Percentiles rank a stretch among this genome's conserved stretches.
Evolutionary conservation across 2,329 filamentous ascomycete genomes (phyloP).

Genomic region (Colletotrichum aenigma): DNA sequence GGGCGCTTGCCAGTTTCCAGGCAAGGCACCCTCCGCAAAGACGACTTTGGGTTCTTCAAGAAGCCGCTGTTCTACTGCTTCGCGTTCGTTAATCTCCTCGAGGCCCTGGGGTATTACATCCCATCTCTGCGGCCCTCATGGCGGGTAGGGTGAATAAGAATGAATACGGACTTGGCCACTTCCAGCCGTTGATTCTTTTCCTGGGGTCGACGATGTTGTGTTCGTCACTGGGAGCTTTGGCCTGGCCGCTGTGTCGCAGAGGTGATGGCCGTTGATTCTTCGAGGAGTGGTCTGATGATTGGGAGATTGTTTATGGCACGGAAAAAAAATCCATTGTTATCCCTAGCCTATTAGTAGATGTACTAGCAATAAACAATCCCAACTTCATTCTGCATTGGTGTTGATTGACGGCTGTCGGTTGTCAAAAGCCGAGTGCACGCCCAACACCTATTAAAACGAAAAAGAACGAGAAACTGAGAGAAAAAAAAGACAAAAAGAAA

Average conservation of each 20-base stretch:
- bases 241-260: background rate
- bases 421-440: background rate
- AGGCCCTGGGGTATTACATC: slow-evolving; percentile 60
- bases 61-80: slow-evolving; percentile 36
- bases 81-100: slow-evolving; percentile 51
- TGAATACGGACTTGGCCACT: background rate
- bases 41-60: slow-evolving; percentile 25
- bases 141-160: background rate
- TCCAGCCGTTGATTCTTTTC: slow-evolving; percentile 4
- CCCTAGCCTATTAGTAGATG: background rate
- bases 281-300: background rate
- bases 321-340: background rate
- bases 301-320: background rate
- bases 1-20: slow-evolving; percentile 42
- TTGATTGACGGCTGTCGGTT: rapidly evolving
- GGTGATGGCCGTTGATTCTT: background rate
- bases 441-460: background rate
- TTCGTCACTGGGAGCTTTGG: background rate
- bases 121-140: slow-evolving; percentile 35
- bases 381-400: rapidly evolving
- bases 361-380: background rate
- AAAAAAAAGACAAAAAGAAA: background rate
- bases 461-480: background rate
- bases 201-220: slow-evolving; percentile 10
- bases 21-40: slow-evolving; percentile 24